Evolutionary conservation across 2,329 filamentous ascomycete genomes (phyloP).

Genomic region (Fusarium globosum): DNA sequence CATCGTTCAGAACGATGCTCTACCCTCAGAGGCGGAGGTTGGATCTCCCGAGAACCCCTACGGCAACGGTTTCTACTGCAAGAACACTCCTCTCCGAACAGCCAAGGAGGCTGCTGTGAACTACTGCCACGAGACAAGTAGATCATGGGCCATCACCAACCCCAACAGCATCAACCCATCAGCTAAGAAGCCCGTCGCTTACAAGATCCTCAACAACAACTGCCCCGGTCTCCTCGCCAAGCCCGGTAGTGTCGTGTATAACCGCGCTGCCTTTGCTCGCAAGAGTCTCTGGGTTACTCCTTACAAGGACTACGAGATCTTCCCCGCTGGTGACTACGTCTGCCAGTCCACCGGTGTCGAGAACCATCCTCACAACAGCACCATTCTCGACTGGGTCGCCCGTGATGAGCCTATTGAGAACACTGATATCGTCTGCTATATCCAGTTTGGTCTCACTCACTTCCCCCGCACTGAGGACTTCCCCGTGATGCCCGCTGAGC

Average conservation of each 20-base stretch:
- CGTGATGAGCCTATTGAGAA: conserved; percentile 78
- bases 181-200: conserved; percentile 84
- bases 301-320: conserved; percentile 84
- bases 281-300: conserved; percentile 43
- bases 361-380: conserved; percentile 67
- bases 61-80: conserved; percentile 90
- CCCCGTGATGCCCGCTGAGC: conserved; percentile 90
- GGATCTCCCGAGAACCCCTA: conserved; percentile 86
- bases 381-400: conserved; percentile 83
- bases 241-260: conserved; percentile 84
- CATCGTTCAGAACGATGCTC: conserved; percentile 80
- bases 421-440: conserved; percentile 90
- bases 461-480: conserved; percentile 93
- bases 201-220: conserved; percentile 91
- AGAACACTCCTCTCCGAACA: conserved; percentile 82
- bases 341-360: conserved; percentile 84
- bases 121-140: conserved; percentile 81
- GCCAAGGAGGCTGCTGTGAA: conserved; percentile 76
- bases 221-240: conserved; percentile 85
- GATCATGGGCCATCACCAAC: conserved; percentile 93
- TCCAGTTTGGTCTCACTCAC: conserved; percentile 91
- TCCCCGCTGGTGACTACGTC: conserved; percentile 87
- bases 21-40: conserved; percentile 75
- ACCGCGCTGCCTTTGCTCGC: conserved; percentile 86
- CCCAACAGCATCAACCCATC: conserved; percentile 84